Evolutionary conservation across 129 eudicot species (phyloP), one percentile per base, ranked within the genome.

Genomic region (Tanacetum coccineum): DNA sequence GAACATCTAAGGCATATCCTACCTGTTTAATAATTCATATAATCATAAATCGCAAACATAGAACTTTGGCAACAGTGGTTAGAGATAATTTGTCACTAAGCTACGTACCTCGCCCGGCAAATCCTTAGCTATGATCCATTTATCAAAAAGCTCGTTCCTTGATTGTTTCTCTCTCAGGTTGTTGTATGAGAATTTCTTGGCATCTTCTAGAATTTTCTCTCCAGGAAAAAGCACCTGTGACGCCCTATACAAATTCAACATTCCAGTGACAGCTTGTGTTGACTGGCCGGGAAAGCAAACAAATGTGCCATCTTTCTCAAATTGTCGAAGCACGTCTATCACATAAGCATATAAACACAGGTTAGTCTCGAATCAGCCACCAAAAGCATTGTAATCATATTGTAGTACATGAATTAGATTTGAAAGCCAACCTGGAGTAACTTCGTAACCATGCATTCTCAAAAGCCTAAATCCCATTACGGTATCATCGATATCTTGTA

Each of bases 401-500:
- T 36, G 42, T 36, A 36, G 10, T 7, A 9, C 2, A 9, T 7
- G 42, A 61, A 51, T 26, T 26, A 13, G 21, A 45, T 6, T 4
- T 63, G 47, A 56, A 19, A 67, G 67, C 70, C 55, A 62, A 94
- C 99, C 94, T 48, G 83, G 80, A 59, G 97, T 81, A 77, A 94
- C 68, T 3, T 71, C 74, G 53, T 87, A 81, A 9, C 99, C 99
- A 63, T 89, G 95, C 83, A 89, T 66, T 73, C 99, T 81, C 32
- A 89, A 74, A 13, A 94, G 73, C 76, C 99, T 80, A 79, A 94
- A 94, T 20, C 78, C 99, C 99, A 94, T 94, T 1, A 97, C 95
- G 12, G 97, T 94, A 78, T 89, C 99, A 70, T 94, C 99, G 40
- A 89, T 80, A 76, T 94, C 99, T 67, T 89, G 93, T 58, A 94